These are phyloP conservation scores for Stevia rebaudiana DNA, from an alignment of 140 eudicot genomes.

Conservation along the genomic window DNA sequence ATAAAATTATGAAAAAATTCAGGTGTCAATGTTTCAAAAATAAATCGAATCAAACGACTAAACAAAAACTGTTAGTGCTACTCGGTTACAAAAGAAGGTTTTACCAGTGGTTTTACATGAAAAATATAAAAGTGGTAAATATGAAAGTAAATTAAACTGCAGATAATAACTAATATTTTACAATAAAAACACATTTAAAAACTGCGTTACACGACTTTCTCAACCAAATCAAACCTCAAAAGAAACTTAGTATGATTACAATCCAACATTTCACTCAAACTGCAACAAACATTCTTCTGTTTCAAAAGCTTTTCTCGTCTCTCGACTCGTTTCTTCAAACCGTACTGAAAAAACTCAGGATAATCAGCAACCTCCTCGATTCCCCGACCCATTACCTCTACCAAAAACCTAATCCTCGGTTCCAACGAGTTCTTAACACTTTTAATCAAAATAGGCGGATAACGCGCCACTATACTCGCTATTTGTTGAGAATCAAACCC, in stretches of 20 bases:
- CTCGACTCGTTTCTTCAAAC: slow-evolving; percentile 80
- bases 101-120: too few relatives aligned
- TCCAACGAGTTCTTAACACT: slow-evolving; percentile 75
- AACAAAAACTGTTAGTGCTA: too few relatives aligned
- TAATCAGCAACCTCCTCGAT: slow-evolving; percentile 67
- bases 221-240: slow-evolving; percentile 53
- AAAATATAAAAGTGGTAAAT: too few relatives aligned
- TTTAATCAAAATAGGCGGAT: slow-evolving; percentile 84
- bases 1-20: too few relatives aligned
- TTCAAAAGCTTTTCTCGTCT: slow-evolving; percentile 69
- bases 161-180: neutral
- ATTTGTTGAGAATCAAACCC: slow-evolving; percentile 63
- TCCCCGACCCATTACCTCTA: slow-evolving; percentile 70
- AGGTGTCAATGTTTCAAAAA: too few relatives aligned
- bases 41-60: too few relatives aligned
- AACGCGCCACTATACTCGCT: slow-evolving; percentile 66
- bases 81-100: too few relatives aligned
- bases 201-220: slow-evolving; percentile 36
- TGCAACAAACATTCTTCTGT: slow-evolving; percentile 50
- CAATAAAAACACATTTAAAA: neutral
- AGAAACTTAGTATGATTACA: slow-evolving; percentile 73
- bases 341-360: slow-evolving; percentile 80
- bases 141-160: too few relatives aligned
- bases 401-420: slow-evolving; percentile 80
- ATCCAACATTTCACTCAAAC: slow-evolving; percentile 89